A percentile compares a stretch with the other conserved stretches of the same genome.
Conservation (phyloP, 1,284 basidiomycete genomes). For the Ceratobasidium sp. region DNA sequence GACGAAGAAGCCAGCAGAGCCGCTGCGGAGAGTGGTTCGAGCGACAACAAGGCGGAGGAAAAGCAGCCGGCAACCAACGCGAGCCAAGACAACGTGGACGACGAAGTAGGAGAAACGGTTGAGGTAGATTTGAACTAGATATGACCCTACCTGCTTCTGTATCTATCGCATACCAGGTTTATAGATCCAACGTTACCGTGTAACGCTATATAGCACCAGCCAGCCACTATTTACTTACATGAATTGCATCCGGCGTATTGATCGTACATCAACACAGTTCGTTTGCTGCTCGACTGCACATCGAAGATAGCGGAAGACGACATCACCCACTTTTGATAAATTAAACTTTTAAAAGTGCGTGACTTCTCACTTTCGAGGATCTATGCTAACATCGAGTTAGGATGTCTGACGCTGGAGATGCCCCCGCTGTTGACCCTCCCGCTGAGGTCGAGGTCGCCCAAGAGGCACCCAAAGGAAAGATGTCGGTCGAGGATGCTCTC, state of each 20-base stretch:
- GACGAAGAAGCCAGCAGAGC: constrained; percentile 8
- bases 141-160: not conserved
- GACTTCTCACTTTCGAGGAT: constrained; percentile 22
- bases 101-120: constrained; percentile 31
- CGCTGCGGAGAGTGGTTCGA: not conserved
- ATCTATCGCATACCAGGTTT: not conserved
- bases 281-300: constrained; percentile 50
- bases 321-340: constrained; percentile 57
- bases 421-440: constrained; percentile 73
- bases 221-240: not conserved
- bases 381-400: constrained; percentile 49
- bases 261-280: constrained; percentile 20
- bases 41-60: not conserved
- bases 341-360: constrained; percentile 49
- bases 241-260: constrained; percentile 19
- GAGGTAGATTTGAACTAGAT: constrained; percentile 31
- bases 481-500: constrained; percentile 97
- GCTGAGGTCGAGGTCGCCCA: constrained; percentile 83
- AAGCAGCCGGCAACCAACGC: not conserved
- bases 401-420: constrained; percentile 99
- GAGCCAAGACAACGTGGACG: constrained; percentile 6
- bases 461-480: constrained; percentile 90
- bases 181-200: not conserved
- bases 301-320: constrained; percentile 94
- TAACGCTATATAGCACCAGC: constrained; percentile 10